phyloP scores from a whole-genome alignment of 208 protist genomes.

The Crithidia sp. region DNA sequence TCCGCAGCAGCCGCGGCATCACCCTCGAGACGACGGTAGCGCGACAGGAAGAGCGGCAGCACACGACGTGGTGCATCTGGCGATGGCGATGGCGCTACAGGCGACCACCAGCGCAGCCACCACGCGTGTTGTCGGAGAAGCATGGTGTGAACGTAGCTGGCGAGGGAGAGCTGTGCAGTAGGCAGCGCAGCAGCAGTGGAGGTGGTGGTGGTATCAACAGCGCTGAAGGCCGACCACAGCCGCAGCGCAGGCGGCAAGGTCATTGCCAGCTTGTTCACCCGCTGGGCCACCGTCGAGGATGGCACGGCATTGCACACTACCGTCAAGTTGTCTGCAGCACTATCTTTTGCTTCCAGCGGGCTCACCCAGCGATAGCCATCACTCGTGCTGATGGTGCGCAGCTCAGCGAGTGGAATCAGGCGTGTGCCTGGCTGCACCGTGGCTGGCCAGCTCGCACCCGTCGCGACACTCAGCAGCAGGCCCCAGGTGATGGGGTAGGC shows the following conservation, averaged over 20 bases:
- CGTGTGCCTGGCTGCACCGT: constrained; percentile 48
- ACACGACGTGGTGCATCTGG: background rate
- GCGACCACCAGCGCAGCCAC: constrained; percentile 9
- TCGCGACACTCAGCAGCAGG: constrained; percentile 46
- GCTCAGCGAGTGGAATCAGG: constrained; percentile 28
- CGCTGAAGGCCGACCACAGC: constrained; percentile 19
- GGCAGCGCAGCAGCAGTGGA: background rate
- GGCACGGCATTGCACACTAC: constrained; percentile 12
- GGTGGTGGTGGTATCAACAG: background rate
- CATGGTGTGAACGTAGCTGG: constrained; percentile 19
- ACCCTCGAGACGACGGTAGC: background rate
- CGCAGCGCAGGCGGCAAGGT: constrained; percentile 11
- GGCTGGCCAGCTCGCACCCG: constrained; percentile 48
- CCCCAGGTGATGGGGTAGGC: constrained; percentile 52
- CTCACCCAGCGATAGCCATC: constrained; percentile 39
- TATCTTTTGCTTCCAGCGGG: constrained; percentile 29
- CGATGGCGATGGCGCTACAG: background rate
- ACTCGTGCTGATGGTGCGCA: constrained; percentile 28
- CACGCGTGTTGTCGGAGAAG: constrained; percentile 14
- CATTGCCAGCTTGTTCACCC: constrained; percentile 5
- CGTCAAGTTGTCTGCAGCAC: constrained; percentile 2
- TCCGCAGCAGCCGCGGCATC: background rate
- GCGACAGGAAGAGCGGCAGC: constrained; percentile 6
- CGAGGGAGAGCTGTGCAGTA: background rate
- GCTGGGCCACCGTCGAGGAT: background rate